Base-by-base conservation (phyloP, 106 monocot genomes). In the Phalaenopsis equestris region DNA sequence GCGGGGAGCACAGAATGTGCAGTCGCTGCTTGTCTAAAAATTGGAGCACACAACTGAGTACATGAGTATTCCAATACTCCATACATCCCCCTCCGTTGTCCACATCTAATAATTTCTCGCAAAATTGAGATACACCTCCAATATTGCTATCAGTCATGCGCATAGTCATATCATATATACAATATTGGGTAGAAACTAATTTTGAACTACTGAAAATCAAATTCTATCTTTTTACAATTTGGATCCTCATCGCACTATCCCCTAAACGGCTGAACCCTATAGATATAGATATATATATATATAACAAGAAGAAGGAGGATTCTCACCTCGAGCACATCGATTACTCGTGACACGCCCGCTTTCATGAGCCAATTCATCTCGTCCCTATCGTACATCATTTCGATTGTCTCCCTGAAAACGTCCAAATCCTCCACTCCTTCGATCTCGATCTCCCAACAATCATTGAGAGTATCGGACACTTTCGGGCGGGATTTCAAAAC, bases 321-420 rank as follows among this genome's bases (percentile, higher is more conserved):
- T 48, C 78, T 89, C 43, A 98, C 98, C 98, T 94, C 94, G 46
- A 98, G 92, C 41, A 94, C 73, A 45, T 86, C 91, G 55, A 94
- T 91, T 15, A 88, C 77, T 5, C 87, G 87, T 7, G 87, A 78
- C 24, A 98, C 94, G 6, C 98, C 94, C 3, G 84, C 86, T 41
- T 61, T 87, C 67, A 84, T 23, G 49, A 94, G 86, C 85, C 86
- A 87, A 64, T 75, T 82, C 78, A 77, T 82, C 46, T 79, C 46
- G 41, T 87, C 89, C 74, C 75, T 79, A 47, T 88, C 88, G 38
- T 81, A 89, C 94, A 98, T 94, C 81, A 98, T 84, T 84, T 94
- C 94, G 38, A 98, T 85, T 14, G 91, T 84, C 77, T 92, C 98
- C 88, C 83, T 85, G 41, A 98, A 92, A 21, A 77, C 89, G 4